Evolutionary conservation across 2,329 filamentous ascomycete species (phyloP).

Genomic region (Ascochyta koolunga): DNA sequence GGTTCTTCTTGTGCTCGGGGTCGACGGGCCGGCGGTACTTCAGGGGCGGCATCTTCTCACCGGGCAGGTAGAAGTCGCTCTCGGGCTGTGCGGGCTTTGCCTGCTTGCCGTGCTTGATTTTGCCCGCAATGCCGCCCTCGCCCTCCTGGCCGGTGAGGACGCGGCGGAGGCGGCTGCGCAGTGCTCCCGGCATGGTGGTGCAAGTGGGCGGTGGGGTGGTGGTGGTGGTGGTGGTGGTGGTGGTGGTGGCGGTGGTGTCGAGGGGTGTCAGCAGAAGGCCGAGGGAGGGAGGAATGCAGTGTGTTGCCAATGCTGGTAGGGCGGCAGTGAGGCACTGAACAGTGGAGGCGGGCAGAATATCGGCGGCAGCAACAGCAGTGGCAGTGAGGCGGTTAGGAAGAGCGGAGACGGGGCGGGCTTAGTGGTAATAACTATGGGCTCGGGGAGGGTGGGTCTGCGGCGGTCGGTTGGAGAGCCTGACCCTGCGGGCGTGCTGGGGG

Average conservation of each 20-base stretch:
- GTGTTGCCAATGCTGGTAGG: conserved; percentile 2
- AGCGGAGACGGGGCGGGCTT: conserved; percentile 17
- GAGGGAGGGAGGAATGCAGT: background rate
- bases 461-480: conserved; percentile 8
- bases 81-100: conserved; percentile 47
- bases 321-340: too few species aligned
- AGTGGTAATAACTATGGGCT: conserved; percentile 7
- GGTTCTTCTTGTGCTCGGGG: conserved; percentile 57
- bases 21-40: conserved; percentile 58
- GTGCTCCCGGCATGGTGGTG: conserved; percentile 49
- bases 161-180: conserved; percentile 55
- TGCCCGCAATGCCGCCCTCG: conserved; percentile 29
- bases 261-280: background rate
- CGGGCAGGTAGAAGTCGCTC: conserved; percentile 57
- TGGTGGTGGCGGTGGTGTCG: too few species aligned
- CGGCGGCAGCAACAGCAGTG: conserved; percentile 21
- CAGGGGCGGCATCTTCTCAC: conserved; percentile 58
- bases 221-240: too few species aligned
- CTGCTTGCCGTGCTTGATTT: conserved; percentile 34
- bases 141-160: conserved; percentile 49
- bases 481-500: conserved; percentile 8
- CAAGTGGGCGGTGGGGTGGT: background rate
- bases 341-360: conserved; percentile 8
- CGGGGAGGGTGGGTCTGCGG: conserved; percentile 18
- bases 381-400: conserved; percentile 28